Percentiles rank a stretch among this genome's conserved stretches.
Conservation (phyloP, 768 basidiomycete genomes). For the Mycena rosella region DNA sequence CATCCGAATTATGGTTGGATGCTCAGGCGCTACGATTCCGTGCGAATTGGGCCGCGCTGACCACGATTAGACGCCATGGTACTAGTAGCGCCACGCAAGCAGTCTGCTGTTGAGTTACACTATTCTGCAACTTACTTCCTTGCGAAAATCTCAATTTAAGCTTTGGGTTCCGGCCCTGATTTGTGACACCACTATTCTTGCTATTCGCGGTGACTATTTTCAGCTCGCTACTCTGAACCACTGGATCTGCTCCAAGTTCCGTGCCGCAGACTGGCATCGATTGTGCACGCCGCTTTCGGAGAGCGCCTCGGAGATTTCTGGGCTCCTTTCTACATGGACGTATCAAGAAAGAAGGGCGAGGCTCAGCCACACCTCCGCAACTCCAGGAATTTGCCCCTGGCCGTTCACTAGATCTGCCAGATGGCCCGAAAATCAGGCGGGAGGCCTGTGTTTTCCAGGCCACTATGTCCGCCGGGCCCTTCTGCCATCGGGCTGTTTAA, state of each 20-base stretch:
- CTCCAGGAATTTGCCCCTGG: background rate
- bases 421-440: background rate
- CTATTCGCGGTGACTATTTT: background rate
- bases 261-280: background rate
- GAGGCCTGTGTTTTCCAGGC: background rate
- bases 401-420: background rate
- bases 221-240: too few relatives aligned
- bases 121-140: too few relatives aligned
- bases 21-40: too few relatives aligned
- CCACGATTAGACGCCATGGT: too few relatives aligned
- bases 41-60: too few relatives aligned
- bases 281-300: background rate
- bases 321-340: background rate
- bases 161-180: too few relatives aligned
- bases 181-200: too few relatives aligned
- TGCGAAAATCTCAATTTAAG: too few relatives aligned
- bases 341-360: slow-evolving; percentile 1
- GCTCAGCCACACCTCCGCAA: background rate
- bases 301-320: background rate
- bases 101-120: too few relatives aligned
- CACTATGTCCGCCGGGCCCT: slow-evolving; percentile 18
- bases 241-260: background rate
- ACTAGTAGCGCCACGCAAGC: too few relatives aligned
- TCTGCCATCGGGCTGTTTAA: slow-evolving; percentile 7
- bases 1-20: too few relatives aligned